Base-by-base conservation (phyloP, 2,329 filamentous ascomycete species). In the Ceratocystis colombiana region DNA sequence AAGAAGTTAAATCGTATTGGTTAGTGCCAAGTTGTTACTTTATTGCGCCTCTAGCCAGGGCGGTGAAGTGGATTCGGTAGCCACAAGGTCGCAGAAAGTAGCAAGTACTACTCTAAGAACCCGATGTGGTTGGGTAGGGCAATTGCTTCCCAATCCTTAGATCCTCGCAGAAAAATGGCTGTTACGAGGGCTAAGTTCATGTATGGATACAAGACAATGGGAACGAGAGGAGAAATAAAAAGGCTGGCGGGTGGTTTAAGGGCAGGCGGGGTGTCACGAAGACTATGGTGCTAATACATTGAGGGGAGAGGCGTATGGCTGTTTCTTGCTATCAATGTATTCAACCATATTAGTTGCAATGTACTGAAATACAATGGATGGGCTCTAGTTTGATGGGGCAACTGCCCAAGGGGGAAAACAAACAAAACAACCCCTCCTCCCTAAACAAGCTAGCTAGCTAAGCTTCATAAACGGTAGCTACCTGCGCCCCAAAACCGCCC, bases 401-500 rank as follows among this genome's bases (percentile, higher is more conserved):
- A 59, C 25, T n/a, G 17, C 30, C 28, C 7, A 59, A 20, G 55
- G 33, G 33, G 33, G 17, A 3, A 59, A 59, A n/a, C 55, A 59
- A 59, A 59, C 28, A 59, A n/a, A 25, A 25, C 48, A 53, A 8
- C 48, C 37, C 37, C 37, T 41, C 37, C 37, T 41, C 37, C 37
- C 37, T 41, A 41, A 41, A 15, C 37, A 8, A 41, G 48, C 48
- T 53, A 53, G 48, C 48, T 53, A 17, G 53, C 53, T 30, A 53
- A 59, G 55, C 28, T 59, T 25, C 28, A 59, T 8, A 59, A 17
- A 7, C 28, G 5, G 55, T 37, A 59, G 55, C 17, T 59, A 59
- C 55, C 55, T 59, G 53, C 53, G 53, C 53, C 55, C 55, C 28
- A 59, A 30, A 59, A 8, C 55, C 33, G 55, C 55, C 55, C 55